A percentile compares a stretch with the other conserved stretches of the same genome.
phyloP scores from a whole-genome alignment of 164 flowering plant genomes.

The Vitis rupestris region DNA sequence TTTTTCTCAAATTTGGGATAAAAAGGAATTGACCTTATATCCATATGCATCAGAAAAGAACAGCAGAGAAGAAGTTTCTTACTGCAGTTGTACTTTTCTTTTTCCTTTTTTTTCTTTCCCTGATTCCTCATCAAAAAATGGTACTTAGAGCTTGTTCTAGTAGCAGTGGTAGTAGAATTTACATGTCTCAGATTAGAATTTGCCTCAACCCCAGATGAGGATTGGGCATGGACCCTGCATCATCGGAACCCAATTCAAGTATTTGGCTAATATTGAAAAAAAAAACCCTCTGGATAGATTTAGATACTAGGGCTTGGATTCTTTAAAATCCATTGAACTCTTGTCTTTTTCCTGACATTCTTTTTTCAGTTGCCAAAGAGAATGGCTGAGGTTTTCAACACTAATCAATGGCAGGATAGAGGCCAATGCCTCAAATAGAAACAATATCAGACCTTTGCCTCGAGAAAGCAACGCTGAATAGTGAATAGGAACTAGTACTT shows the following conservation, averaged over 20 bases:
- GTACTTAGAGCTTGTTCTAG: background rate
- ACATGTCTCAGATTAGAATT: slow-evolving; percentile 6
- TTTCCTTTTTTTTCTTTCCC: background rate
- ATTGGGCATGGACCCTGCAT: slow-evolving; percentile 2
- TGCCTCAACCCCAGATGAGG: slow-evolving; percentile 8
- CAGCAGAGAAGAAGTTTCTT: too few species aligned
- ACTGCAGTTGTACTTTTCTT: slow-evolving; percentile 2
- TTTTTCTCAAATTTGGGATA: background rate
- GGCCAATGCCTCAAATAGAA: too few species aligned
- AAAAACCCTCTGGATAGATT: background rate
- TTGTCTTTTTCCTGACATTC: slow-evolving; percentile 19
- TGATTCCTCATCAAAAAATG: background rate
- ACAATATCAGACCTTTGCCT: too few species aligned
- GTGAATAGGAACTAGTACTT: too few species aligned
- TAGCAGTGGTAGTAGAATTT: background rate
- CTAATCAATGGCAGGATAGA: too few species aligned
- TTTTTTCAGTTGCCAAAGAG: slow-evolving; percentile 24
- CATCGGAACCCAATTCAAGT: background rate
- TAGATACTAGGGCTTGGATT: slow-evolving; percentile 2
- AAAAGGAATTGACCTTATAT: background rate
- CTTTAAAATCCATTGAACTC: background rate
- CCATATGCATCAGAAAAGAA: too few species aligned
- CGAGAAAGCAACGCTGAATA: too few species aligned
- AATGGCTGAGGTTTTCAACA: slow-evolving; percentile 20
- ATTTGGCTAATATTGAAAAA: background rate